Evolutionary conservation across 2,329 filamentous ascomycete genomes (phyloP), one percentile per base, ranked within the genome.

Genomic region (Botrytis aclada): DNA sequence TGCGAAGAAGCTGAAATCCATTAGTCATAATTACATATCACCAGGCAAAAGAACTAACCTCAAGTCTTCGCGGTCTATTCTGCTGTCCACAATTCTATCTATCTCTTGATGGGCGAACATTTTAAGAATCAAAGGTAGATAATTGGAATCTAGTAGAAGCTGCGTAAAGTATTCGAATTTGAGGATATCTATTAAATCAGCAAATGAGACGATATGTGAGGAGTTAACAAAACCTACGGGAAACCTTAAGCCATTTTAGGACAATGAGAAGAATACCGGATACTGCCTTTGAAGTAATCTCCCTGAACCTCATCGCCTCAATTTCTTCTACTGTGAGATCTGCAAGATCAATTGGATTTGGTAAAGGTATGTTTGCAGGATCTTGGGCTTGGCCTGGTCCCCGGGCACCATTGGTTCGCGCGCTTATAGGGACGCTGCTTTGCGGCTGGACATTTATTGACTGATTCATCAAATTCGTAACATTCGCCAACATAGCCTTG

Each of bases 151-250:
- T 41, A 99, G 87, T 18, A 99, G 85, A 4, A 99, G 87, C 80
- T 99, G 96, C 0, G 94, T 95, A 79, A 99, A 85, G 79, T 98
- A 98, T 83, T 99, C 96, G 77, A 96, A 98, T 81, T 98, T 97
- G 76, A 99, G 85, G 41, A 98, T 88, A 81, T 99, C 94, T 97
- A 65, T 8, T 7, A 32, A 22, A 74, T 76, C 77, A 72, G 81
- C 77, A 58, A 70, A 54, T 43, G 14, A 43, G 45, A 32, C 29
- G 10, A 8, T 4, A 5, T 60, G 16, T 37, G 10, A 58, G n/a
- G 41, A 29, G 39, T n/a, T 39, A 41, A 29, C 14, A 60, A 25
- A 16, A 71, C 93, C 85, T 85, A 97, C 94, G 96, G 73, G 94
- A 98, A 71, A 97, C 85, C 81, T 97, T 97, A 78, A 98, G 92